A percentile compares a stretch with the other conserved stretches of the same genome.
Conservation (phyloP, 2,329 filamentous ascomycete species). For the Claviceps spartinae region DNA sequence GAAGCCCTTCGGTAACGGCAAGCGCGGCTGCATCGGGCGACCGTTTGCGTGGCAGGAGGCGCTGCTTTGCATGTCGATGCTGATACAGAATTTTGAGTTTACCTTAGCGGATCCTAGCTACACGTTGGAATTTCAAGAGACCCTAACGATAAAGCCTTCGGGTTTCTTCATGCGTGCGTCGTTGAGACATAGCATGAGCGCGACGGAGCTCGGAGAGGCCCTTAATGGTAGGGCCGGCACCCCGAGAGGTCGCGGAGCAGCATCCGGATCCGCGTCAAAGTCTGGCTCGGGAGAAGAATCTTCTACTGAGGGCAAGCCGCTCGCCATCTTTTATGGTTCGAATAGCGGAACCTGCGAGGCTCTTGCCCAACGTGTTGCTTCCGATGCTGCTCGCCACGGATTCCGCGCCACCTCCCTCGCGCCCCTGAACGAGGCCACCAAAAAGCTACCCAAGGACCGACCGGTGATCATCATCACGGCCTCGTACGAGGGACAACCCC, state of each 20-base stretch:
- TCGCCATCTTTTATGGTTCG: slow-evolving; percentile 61
- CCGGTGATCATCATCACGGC: slow-evolving; percentile 56
- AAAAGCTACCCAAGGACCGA: slow-evolving; percentile 43
- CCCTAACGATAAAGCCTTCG: slow-evolving; percentile 49
- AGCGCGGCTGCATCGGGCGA: slow-evolving; percentile 57
- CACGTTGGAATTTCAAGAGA: slow-evolving; percentile 38
- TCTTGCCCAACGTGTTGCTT: slow-evolving; percentile 48
- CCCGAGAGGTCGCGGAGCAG: slow-evolving; percentile 2
- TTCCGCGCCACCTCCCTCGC: slow-evolving; percentile 40
- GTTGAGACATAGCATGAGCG: slow-evolving; percentile 33
- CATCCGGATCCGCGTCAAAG: neutral
- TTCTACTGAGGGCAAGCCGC: slow-evolving; percentile 21
- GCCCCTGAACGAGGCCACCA: slow-evolving; percentile 47
- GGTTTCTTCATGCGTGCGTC: slow-evolving; percentile 48
- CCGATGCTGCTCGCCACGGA: slow-evolving; percentile 44
- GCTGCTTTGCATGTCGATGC: slow-evolving; percentile 44
- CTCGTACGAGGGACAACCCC: slow-evolving; percentile 61
- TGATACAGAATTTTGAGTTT: slow-evolving; percentile 62
- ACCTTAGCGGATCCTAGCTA: slow-evolving; percentile 48
- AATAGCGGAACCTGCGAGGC: slow-evolving; percentile 65
- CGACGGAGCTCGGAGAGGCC: slow-evolving; percentile 32
- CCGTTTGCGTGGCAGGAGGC: slow-evolving; percentile 66
- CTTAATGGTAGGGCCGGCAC: slow-evolving; percentile 21
- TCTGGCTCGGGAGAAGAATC: neutral
- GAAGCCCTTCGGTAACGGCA: slow-evolving; percentile 66